A percentile compares a stretch with the other conserved stretches of the same genome.
Conservation (phyloP, 2,329 filamentous ascomycete species). For the Hymenoscyphus occultus region DNA sequence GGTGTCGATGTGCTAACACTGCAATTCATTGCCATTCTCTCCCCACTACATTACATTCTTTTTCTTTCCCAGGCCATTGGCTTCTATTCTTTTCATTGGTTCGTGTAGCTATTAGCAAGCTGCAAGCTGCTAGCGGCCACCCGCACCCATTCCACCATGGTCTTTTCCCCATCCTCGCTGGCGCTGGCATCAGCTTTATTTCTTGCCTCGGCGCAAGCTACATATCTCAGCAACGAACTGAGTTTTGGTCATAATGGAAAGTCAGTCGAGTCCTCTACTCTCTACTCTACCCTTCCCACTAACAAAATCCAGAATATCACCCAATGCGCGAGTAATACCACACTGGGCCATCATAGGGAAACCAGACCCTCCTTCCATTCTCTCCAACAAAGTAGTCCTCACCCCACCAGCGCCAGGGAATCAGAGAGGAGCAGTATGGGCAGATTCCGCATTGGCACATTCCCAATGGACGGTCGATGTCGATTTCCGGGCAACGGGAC, state of each 20-base stretch:
- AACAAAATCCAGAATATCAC: constrained; percentile 32
- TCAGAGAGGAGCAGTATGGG: constrained; percentile 80
- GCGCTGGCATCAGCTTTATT: constrained; percentile 29
- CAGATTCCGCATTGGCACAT: constrained; percentile 59
- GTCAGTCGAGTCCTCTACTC: constrained; percentile 23
- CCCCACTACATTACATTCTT: too few species aligned
- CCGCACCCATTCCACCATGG: constrained; percentile 20
- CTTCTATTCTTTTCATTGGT: too few species aligned
- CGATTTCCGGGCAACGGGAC: constrained; percentile 82
- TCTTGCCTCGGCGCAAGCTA: constrained; percentile 32
- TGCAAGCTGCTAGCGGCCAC: too few species aligned
- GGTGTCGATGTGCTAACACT: too few species aligned
- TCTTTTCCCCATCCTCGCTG: constrained; percentile 22
- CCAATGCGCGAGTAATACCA: constrained; percentile 32
- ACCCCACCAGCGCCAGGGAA: constrained; percentile 87
- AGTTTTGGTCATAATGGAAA: constrained; percentile 46
- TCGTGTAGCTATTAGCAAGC: too few species aligned
- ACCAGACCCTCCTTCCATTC: constrained; percentile 56
- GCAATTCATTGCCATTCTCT: too few species aligned
- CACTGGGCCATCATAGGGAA: constrained; percentile 38
- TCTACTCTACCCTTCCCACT: constrained; percentile 7
- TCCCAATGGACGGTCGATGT: constrained; percentile 79
- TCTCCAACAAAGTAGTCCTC: constrained; percentile 89
- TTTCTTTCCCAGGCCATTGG: too few species aligned
- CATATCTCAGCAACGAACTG: constrained; percentile 35